phyloP scores from a whole-genome alignment of 1,139 yeast genomes.

The Yamadazyma membranifaciens region DNA sequence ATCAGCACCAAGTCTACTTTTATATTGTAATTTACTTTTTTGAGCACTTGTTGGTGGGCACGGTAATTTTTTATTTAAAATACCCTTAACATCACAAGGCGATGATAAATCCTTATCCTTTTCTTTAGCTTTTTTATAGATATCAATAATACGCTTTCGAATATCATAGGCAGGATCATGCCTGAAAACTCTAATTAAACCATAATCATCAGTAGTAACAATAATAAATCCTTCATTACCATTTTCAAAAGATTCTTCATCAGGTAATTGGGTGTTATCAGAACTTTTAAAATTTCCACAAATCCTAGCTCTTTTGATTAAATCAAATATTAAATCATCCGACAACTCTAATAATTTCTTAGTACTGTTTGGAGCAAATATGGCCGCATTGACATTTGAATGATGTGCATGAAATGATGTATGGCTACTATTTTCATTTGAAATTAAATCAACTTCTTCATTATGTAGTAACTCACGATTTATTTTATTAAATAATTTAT shows the following conservation, averaged over 20 bases:
- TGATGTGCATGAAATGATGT: constrained; percentile 78
- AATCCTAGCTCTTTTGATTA: constrained; percentile 32
- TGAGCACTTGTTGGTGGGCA: not conserved
- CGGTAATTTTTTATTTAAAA: not conserved
- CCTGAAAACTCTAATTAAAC: constrained; percentile 73
- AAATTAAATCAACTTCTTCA: constrained; percentile 26
- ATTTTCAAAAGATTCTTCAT: constrained; percentile 9
- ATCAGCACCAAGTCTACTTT: not conserved
- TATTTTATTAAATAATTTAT: constrained; percentile 30
- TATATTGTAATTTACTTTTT: not conserved
- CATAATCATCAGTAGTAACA: constrained; percentile 75
- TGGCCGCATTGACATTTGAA: constrained; percentile 69
- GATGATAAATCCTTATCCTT: constrained; percentile 2
- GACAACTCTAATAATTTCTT: constrained; percentile 64
- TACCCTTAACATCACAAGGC: not conserved
- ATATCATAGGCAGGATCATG: constrained; percentile 63
- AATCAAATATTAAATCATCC: constrained; percentile 75
- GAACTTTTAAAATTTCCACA: constrained; percentile 6
- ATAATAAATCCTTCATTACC: constrained; percentile 46
- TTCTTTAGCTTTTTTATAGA: constrained; percentile 13
- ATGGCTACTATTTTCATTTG: constrained; percentile 53
- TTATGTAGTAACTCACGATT: constrained; percentile 21
- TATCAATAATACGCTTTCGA: constrained; percentile 23
- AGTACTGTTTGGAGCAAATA: constrained; percentile 78
- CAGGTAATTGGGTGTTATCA: constrained; percentile 2